Conservation (phyloP, 192 early-diverging fungal species). For the Coemansia guatemalensis region DNA sequence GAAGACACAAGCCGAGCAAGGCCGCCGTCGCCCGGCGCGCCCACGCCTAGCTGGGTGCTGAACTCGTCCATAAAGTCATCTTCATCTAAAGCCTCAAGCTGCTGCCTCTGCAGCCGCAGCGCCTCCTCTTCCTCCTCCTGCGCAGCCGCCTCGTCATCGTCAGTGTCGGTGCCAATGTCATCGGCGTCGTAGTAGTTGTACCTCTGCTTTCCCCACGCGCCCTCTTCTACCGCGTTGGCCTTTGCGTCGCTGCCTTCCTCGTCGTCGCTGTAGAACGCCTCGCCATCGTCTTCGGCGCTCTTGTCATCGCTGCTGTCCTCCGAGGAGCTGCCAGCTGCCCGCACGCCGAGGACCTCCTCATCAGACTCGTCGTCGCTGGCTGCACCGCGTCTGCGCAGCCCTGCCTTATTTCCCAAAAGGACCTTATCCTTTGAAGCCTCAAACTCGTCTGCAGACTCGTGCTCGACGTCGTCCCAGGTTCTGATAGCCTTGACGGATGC, state of each 20-base stretch:
- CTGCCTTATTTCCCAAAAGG: constrained; percentile 42
- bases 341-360: constrained; percentile 75
- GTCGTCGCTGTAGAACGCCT: constrained; percentile 22
- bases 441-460: constrained; percentile 78
- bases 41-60: constrained; percentile 52
- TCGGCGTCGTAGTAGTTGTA: constrained; percentile 86
- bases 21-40: constrained; percentile 12
- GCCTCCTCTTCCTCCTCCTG: constrained; percentile 90
- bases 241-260: constrained; percentile 27
- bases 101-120: constrained; percentile 77
- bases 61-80: constrained; percentile 85
- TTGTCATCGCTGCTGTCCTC: constrained; percentile 54
- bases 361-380: constrained; percentile 64
- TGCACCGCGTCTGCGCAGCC: constrained; percentile 13
- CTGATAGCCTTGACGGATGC: constrained; percentile 63
- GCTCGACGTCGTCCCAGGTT: constrained; percentile 72
- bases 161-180: constrained; percentile 70
- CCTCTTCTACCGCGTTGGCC: constrained; percentile 47
- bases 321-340: constrained; percentile 38
- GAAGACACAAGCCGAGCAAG: constrained; percentile 27
- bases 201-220: constrained; percentile 78
- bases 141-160: constrained; percentile 61
- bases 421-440: constrained; percentile 59
- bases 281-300: constrained; percentile 45
- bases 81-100: constrained; percentile 75